phyloP scores from a whole-genome alignment of 805 yeast genomes.

The Kazachstania martiniae region DNA sequence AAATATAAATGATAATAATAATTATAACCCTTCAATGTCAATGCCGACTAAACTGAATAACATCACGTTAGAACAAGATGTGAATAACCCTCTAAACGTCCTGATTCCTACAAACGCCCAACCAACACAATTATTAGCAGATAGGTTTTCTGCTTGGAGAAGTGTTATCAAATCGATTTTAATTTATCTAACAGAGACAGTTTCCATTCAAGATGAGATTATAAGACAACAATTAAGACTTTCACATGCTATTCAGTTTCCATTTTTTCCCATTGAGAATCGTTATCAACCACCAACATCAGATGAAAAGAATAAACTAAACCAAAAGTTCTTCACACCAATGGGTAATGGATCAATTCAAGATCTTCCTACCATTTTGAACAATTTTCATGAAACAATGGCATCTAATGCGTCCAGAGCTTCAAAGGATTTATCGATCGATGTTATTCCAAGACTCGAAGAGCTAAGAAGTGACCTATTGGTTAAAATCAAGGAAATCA shows the following conservation, averaged over 20 bases:
- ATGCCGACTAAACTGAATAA: no score
- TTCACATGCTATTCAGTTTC: conserved; percentile 57
- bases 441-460: conserved; percentile 54
- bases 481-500: conserved; percentile 79
- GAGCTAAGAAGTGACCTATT: conserved; percentile 63
- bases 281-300: conserved; percentile 18
- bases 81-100: conserved; percentile 37
- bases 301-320: conserved; percentile 14
- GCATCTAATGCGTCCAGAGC: conserved; percentile 48
- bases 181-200: conserved; percentile 65
- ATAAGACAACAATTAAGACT: conserved; percentile 72
- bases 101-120: conserved; percentile 48
- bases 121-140: conserved; percentile 80
- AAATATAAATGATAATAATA: conserved; percentile 1
- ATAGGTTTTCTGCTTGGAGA: conserved; percentile 80
- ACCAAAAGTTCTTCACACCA: conserved; percentile 50
- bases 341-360: conserved; percentile 70
- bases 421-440: conserved; percentile 47
- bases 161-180: conserved; percentile 62
- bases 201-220: conserved; percentile 77
- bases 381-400: conserved; percentile 51
- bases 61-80: no score
- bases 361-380: conserved; percentile 63
- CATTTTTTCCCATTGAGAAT: conserved; percentile 22
- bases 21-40: background rate